Conservation (phyloP, 169 alveolate species). For the Cryptosporidium baileyi region DNA sequence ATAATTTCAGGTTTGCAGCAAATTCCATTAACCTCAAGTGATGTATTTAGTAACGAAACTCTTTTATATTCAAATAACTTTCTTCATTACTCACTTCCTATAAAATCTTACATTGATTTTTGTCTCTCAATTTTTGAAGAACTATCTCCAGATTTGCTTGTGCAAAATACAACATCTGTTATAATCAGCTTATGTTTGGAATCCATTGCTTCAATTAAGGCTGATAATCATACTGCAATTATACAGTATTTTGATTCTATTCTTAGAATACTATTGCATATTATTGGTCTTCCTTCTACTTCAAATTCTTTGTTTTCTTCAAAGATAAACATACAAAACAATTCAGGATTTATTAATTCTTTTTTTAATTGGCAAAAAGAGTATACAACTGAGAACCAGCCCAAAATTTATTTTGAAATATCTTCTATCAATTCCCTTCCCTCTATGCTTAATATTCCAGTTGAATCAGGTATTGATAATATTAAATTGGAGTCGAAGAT, state of each 20-base stretch:
- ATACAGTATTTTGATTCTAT: conserved; percentile 34
- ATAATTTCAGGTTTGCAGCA: conserved; percentile 24
- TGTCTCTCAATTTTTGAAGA: conserved; percentile 42
- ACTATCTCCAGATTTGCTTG: background rate
- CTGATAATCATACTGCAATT: background rate
- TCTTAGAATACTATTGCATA: background rate
- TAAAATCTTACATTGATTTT: conserved; percentile 42
- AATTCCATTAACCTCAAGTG: background rate
- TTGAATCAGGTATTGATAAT: background rate
- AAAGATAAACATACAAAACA: background rate
- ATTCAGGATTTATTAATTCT: conserved; percentile 26
- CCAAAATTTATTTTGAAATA: background rate
- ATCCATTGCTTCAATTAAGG: background rate
- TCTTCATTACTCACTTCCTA: background rate
- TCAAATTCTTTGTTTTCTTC: background rate
- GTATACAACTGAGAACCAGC: background rate
- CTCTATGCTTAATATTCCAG: background rate
- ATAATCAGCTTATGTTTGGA: conserved; percentile 21
- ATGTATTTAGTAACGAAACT: background rate
- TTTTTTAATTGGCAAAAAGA: conserved; percentile 16
- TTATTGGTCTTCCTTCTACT: conserved; percentile 34
- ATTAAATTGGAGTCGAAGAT: conserved; percentile 6
- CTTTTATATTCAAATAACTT: background rate
- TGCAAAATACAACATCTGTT: conserved; percentile 2
- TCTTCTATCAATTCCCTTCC: background rate